Percentiles rank a stretch among this genome's conserved stretches.
These are phyloP conservation scores for Nitzschia sp. DNA, from an alignment of 108 stramenopile species.

Conservation along the genomic window DNA sequence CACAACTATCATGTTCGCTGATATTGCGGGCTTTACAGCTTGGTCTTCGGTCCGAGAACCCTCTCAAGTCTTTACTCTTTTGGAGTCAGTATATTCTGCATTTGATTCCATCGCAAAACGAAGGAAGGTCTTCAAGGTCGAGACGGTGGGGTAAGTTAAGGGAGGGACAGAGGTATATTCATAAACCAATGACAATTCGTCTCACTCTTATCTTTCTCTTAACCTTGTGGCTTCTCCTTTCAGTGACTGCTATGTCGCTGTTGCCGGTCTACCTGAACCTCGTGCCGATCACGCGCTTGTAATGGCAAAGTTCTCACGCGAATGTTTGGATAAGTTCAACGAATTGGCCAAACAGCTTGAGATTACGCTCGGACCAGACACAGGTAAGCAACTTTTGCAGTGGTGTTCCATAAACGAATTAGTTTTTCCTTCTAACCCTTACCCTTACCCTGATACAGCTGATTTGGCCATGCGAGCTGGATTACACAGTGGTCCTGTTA, in stretches of 20 bases:
- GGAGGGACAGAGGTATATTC: too few relatives aligned
- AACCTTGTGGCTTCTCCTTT: conserved; percentile 6
- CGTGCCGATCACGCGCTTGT: conserved; percentile 52
- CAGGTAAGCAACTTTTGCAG: too few relatives aligned
- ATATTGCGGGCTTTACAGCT: conserved; percentile 52
- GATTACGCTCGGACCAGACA: conserved; percentile 30
- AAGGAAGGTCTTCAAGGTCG: conserved; percentile 53
- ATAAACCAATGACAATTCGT: not conserved
- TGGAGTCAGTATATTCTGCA: conserved; percentile 55
- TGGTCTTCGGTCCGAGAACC: conserved; percentile 52
- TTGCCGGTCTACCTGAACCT: conserved; percentile 53
- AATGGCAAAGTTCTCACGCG: conserved; percentile 44
- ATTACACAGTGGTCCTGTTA: conserved; percentile 62
- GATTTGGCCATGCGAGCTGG: conserved; percentile 54
- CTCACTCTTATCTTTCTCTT: not conserved
- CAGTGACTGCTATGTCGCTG: conserved; percentile 71
- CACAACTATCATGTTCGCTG: conserved; percentile 69
- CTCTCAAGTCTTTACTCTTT: conserved; percentile 50
- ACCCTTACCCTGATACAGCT: too few relatives aligned
- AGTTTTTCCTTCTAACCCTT: not conserved
- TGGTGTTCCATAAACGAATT: too few relatives aligned
- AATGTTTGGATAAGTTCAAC: conserved; percentile 43
- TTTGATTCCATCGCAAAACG: conserved; percentile 52
- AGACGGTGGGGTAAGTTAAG: conserved; percentile 30
- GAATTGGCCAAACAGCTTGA: conserved; percentile 31